phyloP scores from a whole-genome alignment of 371 early-diverging fungal species.

The Choanephora cucurbitarum region DNA sequence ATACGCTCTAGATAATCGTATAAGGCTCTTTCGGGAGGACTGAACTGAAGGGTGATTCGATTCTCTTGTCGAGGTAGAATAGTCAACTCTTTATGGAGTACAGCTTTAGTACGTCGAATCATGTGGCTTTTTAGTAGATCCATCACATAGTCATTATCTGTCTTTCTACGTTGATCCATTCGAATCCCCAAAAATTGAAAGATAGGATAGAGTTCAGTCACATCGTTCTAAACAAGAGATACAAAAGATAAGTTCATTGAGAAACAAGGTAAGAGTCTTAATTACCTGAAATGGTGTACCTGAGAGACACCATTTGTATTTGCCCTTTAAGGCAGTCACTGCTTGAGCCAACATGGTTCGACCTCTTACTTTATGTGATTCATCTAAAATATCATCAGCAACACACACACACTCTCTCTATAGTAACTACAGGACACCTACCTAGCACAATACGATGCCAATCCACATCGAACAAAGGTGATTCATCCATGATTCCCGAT shows the following conservation, averaged over 20 bases:
- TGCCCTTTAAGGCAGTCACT: constrained; percentile 27
- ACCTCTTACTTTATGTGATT: constrained; percentile 78
- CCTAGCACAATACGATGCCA: constrained; percentile 57
- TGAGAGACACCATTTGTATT: constrained; percentile 81
- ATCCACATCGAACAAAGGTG: constrained; percentile 39
- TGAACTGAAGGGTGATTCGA: constrained; percentile 39
- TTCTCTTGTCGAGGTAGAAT: constrained; percentile 38
- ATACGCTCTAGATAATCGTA: constrained; percentile 46
- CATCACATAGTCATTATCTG: constrained; percentile 33
- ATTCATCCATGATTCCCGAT: constrained; percentile 2
- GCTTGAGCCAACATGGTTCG: constrained; percentile 30
- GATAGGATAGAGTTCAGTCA: constrained; percentile 41
- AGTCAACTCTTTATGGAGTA: constrained; percentile 21
- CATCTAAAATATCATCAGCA: constrained; percentile 62
- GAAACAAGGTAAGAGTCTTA: no score
- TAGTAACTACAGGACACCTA: background rate
- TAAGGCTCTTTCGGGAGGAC: constrained; percentile 36
- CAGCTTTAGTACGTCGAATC: constrained; percentile 39
- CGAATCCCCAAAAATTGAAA: constrained; percentile 35
- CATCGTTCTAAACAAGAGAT: constrained; percentile 29
- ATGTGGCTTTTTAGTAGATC: constrained; percentile 35
- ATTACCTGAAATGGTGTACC: constrained; percentile 75
- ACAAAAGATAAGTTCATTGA: no score
- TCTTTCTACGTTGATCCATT: constrained; percentile 17
- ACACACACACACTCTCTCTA: no score